These are phyloP conservation scores for Magnaporthales sp. DNA, from an alignment of 2,329 filamentous ascomycete genomes.

Conservation along the genomic window DNA sequence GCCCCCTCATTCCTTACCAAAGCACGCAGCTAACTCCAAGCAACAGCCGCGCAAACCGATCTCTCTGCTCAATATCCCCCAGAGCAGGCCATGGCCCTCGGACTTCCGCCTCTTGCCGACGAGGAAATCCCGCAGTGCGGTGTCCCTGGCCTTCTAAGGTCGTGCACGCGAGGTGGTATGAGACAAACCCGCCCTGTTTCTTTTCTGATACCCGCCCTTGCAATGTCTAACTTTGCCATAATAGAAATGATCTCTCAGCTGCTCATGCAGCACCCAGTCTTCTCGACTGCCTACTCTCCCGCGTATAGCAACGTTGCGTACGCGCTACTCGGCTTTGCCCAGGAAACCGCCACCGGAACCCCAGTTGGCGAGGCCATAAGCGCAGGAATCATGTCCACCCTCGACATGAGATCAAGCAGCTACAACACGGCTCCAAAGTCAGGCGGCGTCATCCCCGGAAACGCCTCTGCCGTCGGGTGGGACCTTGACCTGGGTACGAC, in stretches of 20 bases:
- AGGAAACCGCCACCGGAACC: not conserved
- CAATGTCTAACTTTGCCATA: not conserved
- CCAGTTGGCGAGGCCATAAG: not conserved
- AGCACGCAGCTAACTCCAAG: not conserved
- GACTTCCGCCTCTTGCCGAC: not conserved
- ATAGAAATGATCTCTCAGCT: slow-evolving; percentile 2
- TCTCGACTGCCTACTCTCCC: not conserved
- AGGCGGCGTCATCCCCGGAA: not conserved
- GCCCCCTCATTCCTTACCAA: not conserved
- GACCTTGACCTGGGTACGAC: not conserved
- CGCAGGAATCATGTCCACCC: not conserved
- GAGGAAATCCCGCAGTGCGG: not conserved
- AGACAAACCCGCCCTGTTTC: not conserved
- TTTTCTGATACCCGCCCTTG: not conserved
- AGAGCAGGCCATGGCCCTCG: not conserved
- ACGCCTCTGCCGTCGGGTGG: slow-evolving; percentile 6
- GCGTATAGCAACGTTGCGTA: not conserved
- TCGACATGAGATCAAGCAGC: not conserved
- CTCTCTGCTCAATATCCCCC: not conserved
- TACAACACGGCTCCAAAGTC: not conserved
- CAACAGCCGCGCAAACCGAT: not conserved
- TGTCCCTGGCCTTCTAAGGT: not conserved
- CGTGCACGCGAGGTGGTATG: not conserved
- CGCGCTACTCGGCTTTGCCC: not conserved
- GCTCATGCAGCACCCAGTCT: not conserved